A percentile compares a stretch with the other conserved stretches of the same genome.
phyloP scores from a whole-genome alignment of 805 yeast genomes.

The Hanseniaspora taiwanica region DNA sequence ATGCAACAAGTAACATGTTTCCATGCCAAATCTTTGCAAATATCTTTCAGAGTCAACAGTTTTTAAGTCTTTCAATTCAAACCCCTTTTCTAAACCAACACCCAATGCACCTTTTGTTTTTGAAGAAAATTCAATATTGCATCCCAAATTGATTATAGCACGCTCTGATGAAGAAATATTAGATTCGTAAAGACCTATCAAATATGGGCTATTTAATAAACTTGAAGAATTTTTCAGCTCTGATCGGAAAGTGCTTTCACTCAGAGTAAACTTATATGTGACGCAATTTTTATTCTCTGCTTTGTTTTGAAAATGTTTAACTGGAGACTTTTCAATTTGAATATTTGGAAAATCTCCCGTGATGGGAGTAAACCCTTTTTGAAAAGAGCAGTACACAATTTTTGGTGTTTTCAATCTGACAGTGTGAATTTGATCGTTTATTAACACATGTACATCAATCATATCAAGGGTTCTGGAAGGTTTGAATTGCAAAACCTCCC shows the following conservation, averaged over 20 bases:
- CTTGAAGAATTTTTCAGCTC: constrained; percentile 49
- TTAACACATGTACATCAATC: constrained; percentile 54
- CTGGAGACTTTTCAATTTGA: constrained; percentile 34
- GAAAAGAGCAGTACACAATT: constrained; percentile 54
- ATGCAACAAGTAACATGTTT: constrained; percentile 54
- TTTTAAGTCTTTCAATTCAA: constrained; percentile 45
- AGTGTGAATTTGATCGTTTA: constrained; percentile 61
- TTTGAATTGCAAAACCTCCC: constrained; percentile 76
- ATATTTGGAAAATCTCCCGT: constrained; percentile 32
- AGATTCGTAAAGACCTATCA: constrained; percentile 66
- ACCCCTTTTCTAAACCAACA: constrained; percentile 74
- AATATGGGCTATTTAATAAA: constrained; percentile 44
- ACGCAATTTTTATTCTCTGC: too few relatives aligned
- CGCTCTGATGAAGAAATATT: constrained; percentile 55
- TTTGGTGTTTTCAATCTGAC: constrained; percentile 66
- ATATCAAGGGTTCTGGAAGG: constrained; percentile 55
- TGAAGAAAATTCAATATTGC: constrained; percentile 55
- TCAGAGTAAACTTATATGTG: constrained; percentile 53
- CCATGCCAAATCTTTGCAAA: constrained; percentile 40
- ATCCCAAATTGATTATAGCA: constrained; percentile 68
- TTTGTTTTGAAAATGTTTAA: constrained; percentile 40
- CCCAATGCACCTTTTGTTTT: constrained; percentile 73
- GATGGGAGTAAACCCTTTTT: constrained; percentile 32
- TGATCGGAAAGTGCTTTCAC: constrained; percentile 45
- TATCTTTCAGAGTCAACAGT: constrained; percentile 38